Evolutionary conservation across 2,329 filamentous ascomycete genomes (phyloP).

Genomic region (Fusarium algeriense): DNA sequence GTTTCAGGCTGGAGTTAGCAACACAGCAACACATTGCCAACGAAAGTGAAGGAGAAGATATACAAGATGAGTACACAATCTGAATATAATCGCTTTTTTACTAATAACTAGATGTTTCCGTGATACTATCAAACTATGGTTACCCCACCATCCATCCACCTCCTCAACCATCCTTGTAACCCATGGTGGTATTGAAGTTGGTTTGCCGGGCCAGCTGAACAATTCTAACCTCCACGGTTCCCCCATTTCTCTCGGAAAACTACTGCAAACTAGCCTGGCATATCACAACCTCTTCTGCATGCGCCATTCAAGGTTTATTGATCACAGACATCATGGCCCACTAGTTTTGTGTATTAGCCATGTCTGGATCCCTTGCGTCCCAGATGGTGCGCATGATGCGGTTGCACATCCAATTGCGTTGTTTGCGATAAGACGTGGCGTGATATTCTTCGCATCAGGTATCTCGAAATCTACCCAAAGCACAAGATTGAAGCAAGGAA

Average conservation of each 20-base stretch:
- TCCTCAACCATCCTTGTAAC: neutral
- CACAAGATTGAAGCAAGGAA: neutral
- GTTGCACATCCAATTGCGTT: neutral
- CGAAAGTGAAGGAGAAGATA: neutral
- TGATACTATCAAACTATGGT: neutral
- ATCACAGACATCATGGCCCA: neutral
- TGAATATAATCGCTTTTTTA: neutral
- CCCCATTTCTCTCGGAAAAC: neutral
- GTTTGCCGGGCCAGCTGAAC: constrained; percentile 7
- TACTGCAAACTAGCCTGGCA: constrained; percentile 11
- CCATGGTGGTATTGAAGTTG: neutral
- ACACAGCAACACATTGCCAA: neutral
- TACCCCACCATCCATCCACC: neutral
- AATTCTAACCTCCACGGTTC: neutral
- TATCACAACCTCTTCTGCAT: constrained; percentile 2
- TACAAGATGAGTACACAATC: neutral
- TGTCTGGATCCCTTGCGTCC: neutral
- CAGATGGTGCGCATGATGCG: neutral
- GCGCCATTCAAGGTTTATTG: neutral
- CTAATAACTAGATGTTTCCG: neutral
- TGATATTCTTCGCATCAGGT: neutral
- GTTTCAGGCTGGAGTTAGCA: neutral
- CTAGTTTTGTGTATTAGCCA: neutral
- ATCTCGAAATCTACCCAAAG: neutral
- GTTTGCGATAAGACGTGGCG: constrained; percentile 13